Base-by-base conservation (phyloP, 1,139 yeast genomes). In the Blastobotrys petasosporus region DNA sequence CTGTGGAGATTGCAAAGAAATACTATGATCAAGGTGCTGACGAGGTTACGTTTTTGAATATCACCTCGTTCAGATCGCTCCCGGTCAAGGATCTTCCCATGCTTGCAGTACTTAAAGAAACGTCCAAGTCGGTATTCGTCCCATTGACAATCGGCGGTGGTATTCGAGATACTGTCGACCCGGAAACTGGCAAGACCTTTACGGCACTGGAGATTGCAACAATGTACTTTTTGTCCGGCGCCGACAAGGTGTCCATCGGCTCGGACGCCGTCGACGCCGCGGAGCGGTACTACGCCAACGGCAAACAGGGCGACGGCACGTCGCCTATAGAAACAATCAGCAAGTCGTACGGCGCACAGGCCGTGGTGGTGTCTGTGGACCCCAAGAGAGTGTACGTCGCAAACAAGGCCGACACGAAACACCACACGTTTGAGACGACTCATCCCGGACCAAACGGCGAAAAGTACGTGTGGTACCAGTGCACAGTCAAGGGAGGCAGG, bases 101-200 rank as follows among this genome's bases (percentile, higher is more conserved):
- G 98, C 71, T 92, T 48, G 86, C 88, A 59, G 97, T 92, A 1
- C 73, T 92, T 56, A 79, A 76, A 51, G 71, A 73, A 50, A 85
- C 97, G 0, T 94, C 96, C 8, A 84, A 85, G 64, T 82, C 94
- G 0, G 85, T 92, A 42, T 92, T 92, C 67, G 98, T 92, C 11
- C 98, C 98, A 4, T 73, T 92, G 53, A 92, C 98, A 0, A 96
- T 92, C 38, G 98, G 98, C 37, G 98, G 98, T 45, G 98, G 98
- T 42, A 92, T 92, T 53, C 82, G 86, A 55, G 97, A 92, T 62
- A 78, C 86, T 58, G 73, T 76, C 29, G 97, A 92, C 57, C 94
- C 95, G 0, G 85, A 76, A 52, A 56, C 67, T 4, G 90, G 92
- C 20, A 77, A 81, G 16, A 56, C 67, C 4, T 80, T 86, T 12